Evolutionary conservation across 23 red algal species (phyloP).

Genomic region (Gracilariopsis chorda): DNA sequence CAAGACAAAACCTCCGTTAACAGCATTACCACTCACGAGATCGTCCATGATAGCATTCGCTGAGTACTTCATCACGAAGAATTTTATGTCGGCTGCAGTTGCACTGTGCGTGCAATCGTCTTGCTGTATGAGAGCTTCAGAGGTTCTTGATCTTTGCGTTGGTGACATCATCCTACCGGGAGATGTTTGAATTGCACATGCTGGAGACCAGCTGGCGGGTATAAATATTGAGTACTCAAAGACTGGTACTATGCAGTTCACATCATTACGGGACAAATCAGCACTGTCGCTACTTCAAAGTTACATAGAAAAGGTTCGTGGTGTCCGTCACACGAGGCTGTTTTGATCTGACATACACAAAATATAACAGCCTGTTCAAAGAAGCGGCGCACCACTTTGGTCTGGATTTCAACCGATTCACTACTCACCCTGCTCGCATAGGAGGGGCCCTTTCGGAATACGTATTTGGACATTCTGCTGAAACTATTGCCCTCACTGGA

Average conservation of each 20-base stretch:
- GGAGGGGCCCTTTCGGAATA: not conserved
- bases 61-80: too few relatives aligned
- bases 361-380: not conserved
- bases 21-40: too few relatives aligned
- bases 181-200: not conserved
- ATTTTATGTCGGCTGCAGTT: too few relatives aligned
- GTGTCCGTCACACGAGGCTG: not conserved
- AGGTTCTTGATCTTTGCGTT: not conserved
- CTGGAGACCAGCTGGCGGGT: not conserved
- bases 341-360: not conserved
- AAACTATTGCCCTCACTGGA: not conserved
- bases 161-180: not conserved
- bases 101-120: not conserved
- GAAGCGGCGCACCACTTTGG: not conserved
- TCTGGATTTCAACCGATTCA: not conserved
- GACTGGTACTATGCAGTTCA: not conserved
- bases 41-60: too few relatives aligned
- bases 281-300: not conserved
- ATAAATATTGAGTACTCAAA: not conserved
- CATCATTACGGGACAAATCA: not conserved
- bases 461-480: not conserved
- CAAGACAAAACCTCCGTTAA: too few relatives aligned
- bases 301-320: not conserved
- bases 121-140: conserved; percentile 10
- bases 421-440: conserved; percentile 5